Conservation (phyloP, 176 grass and related monocot genomes). For the Pharus latifolius region DNA sequence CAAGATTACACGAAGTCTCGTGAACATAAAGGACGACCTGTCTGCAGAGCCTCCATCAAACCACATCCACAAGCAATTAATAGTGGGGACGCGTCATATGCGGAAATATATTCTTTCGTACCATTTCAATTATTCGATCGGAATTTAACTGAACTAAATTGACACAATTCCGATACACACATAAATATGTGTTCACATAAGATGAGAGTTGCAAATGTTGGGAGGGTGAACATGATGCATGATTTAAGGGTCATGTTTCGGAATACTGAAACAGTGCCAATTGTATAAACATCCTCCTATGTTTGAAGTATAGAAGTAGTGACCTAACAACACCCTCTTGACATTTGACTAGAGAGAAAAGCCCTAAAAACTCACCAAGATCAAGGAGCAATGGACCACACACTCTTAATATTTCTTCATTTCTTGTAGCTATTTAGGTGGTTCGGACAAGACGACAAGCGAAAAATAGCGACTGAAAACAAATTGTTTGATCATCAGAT, state of each 20-base stretch:
- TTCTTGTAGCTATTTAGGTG: neutral
- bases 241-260: constrained; percentile 36
- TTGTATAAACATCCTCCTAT: constrained; percentile 26
- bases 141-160: too few species aligned
- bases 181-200: constrained; percentile 7
- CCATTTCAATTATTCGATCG: too few species aligned
- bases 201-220: neutral
- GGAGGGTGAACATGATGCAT: constrained; percentile 5
- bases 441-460: constrained; percentile 5
- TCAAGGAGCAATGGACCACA: constrained; percentile 37
- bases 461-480: constrained; percentile 14
- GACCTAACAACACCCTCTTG: neutral
- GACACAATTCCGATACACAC: too few species aligned
- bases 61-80: constrained; percentile 1
- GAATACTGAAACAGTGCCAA: constrained; percentile 14
- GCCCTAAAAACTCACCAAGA: constrained; percentile 32
- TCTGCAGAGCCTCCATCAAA: neutral
- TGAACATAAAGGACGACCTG: constrained; percentile 19
- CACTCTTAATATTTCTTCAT: neutral
- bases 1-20: neutral
- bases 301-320: constrained; percentile 20
- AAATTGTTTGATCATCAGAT: neutral
- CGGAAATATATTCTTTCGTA: too few species aligned
- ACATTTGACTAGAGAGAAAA: constrained; percentile 31
- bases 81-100: neutral